phyloP scores from a whole-genome alignment of 73 alveolate species.

The Uronychia binucleata region DNA sequence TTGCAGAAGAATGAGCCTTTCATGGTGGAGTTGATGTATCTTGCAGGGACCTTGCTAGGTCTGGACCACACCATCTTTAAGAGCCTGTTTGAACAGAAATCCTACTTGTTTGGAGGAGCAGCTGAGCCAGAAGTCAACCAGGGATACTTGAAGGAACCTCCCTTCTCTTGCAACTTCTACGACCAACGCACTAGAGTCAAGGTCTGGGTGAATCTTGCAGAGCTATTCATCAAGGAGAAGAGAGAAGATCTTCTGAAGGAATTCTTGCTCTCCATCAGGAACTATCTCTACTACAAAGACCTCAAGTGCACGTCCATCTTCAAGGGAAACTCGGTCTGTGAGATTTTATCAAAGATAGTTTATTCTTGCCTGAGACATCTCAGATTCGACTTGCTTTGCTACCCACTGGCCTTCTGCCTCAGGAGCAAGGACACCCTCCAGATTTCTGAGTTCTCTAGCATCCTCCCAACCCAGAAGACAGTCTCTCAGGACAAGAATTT shows the following conservation, averaged over 20 bases:
- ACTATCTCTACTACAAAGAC: neutral
- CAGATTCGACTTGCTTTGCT: neutral
- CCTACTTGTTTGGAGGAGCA: neutral
- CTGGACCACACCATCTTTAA: neutral
- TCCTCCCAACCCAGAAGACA: neutral
- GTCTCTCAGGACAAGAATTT: neutral
- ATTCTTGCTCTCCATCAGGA: neutral
- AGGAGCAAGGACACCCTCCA: neutral
- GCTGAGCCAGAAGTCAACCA: neutral
- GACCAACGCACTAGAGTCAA: neutral
- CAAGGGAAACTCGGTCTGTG: neutral
- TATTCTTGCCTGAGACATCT: neutral
- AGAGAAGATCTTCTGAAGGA: neutral
- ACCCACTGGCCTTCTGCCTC: neutral
- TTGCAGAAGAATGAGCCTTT: neutral
- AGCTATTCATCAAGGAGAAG: neutral
- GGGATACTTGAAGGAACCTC: neutral
- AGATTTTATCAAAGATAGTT: neutral
- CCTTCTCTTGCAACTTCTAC: neutral
- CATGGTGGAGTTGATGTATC: neutral
- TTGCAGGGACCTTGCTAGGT: neutral
- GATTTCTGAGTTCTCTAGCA: neutral
- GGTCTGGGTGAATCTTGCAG: neutral
- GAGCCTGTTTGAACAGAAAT: neutral
- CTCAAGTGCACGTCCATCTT: neutral